phyloP scores from a whole-genome alignment of 2,329 filamentous ascomycete genomes.

The Apiospora sp. region DNA sequence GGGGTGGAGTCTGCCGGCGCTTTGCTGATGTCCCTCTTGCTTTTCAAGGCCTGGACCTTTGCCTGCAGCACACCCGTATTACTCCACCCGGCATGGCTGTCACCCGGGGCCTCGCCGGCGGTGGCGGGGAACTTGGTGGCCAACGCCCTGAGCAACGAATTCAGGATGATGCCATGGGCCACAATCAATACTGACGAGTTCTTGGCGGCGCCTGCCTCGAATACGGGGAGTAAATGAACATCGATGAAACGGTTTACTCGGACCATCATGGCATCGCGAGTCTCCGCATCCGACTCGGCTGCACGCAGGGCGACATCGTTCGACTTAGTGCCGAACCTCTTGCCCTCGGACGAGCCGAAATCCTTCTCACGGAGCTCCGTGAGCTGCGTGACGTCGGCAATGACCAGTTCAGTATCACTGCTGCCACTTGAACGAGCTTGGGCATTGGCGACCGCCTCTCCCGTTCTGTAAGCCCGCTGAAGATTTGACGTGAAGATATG shows the following conservation, averaged over 20 bases:
- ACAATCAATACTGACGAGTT: slow-evolving; percentile 69
- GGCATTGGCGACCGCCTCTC: slow-evolving; percentile 68
- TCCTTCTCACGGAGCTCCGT: slow-evolving; percentile 73
- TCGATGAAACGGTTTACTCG: slow-evolving; percentile 74
- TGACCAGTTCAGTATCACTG: neutral
- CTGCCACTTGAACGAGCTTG: slow-evolving; percentile 45
- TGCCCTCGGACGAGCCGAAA: slow-evolving; percentile 76
- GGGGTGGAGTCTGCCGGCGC: neutral
- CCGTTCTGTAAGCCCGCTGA: slow-evolving; percentile 76
- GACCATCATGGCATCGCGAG: slow-evolving; percentile 68
- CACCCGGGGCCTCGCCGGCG: slow-evolving; percentile 29
- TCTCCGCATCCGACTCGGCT: slow-evolving; percentile 59
- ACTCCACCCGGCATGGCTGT: slow-evolving; percentile 51
- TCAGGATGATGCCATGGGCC: slow-evolving; percentile 84
- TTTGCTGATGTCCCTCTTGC: neutral
- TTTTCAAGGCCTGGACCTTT: slow-evolving; percentile 27
- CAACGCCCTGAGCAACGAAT: slow-evolving; percentile 70
- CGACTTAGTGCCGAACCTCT: slow-evolving; percentile 54
- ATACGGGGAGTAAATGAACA: slow-evolving; percentile 65
- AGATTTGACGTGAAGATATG: slow-evolving; percentile 82
- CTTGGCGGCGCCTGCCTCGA: slow-evolving; percentile 44
- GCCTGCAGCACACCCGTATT: slow-evolving; percentile 54
- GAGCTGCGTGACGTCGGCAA: slow-evolving; percentile 49
- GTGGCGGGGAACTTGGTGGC: slow-evolving; percentile 57
- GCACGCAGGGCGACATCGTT: slow-evolving; percentile 50